Evolutionary conservation across 140 eudicot species (phyloP).

Genomic region (Senecio squalidus): DNA sequence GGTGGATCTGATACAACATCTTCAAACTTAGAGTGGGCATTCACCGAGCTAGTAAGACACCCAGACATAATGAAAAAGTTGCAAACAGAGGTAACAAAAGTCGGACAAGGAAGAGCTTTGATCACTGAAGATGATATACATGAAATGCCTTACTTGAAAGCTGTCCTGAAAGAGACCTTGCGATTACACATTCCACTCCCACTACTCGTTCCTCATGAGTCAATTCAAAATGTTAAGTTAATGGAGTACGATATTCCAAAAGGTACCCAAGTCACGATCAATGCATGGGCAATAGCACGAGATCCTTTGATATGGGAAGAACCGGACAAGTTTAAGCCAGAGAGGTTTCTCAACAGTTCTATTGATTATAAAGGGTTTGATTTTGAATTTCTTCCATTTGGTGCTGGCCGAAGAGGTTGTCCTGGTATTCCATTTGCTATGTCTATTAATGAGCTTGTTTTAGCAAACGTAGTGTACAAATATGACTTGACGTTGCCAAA

Average conservation of each 20-base stretch:
- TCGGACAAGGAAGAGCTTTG: constrained; percentile 18
- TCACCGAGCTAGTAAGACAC: constrained; percentile 26
- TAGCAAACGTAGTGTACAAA: constrained; percentile 23
- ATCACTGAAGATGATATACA: constrained; percentile 22
- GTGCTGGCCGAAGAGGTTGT: constrained; percentile 30
- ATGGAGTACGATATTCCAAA: constrained; percentile 30
- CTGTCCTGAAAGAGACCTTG: constrained; percentile 26
- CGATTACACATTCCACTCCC: constrained; percentile 24
- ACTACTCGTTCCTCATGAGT: constrained; percentile 23
- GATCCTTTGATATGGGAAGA: constrained; percentile 24
- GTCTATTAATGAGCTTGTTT: constrained; percentile 11
- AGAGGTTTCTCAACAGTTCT: constrained; percentile 23
- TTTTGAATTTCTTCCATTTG: constrained; percentile 29
- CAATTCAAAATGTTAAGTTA: constrained; percentile 22
- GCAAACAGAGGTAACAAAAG: constrained; percentile 12
- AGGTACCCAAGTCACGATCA: constrained; percentile 24
- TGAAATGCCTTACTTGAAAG: constrained; percentile 22
- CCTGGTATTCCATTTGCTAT: constrained; percentile 19
- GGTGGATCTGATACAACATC: constrained; percentile 30
- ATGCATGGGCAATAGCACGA: constrained; percentile 28
- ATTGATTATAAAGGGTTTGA: constrained; percentile 26
- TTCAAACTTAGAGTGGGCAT: constrained; percentile 27
- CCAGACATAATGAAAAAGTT: constrained; percentile 22
- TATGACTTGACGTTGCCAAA: constrained; percentile 23
- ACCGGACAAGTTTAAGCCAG: constrained; percentile 23